Evolutionary conservation across 2,329 filamentous ascomycete species (phyloP).

Genomic region (Curvularia lunata): DNA sequence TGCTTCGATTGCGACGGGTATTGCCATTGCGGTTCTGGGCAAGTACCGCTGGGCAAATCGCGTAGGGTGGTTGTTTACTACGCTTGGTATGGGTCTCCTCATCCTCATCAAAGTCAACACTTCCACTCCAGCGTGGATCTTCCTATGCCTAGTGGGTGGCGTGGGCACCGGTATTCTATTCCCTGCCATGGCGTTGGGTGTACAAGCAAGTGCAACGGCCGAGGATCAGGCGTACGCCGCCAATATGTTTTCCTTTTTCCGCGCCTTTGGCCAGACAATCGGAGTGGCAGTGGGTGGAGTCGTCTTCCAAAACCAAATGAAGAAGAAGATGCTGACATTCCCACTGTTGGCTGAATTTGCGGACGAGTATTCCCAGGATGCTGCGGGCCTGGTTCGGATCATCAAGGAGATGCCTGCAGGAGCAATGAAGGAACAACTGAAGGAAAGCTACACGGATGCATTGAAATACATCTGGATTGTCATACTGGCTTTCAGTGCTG

Average conservation of each 20-base stretch:
- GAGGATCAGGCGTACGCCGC: slow-evolving; percentile 66
- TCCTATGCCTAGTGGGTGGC: slow-evolving; percentile 66
- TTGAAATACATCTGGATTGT: slow-evolving; percentile 64
- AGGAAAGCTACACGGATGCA: slow-evolving; percentile 60
- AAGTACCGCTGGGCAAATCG: slow-evolving; percentile 67
- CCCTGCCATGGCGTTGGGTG: slow-evolving; percentile 66
- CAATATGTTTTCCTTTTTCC: slow-evolving; percentile 71
- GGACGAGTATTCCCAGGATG: slow-evolving; percentile 61
- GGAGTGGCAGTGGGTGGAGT: slow-evolving; percentile 72
- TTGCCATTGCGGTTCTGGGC: slow-evolving; percentile 62
- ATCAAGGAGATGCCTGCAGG: slow-evolving; percentile 62
- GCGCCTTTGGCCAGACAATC: slow-evolving; percentile 68
- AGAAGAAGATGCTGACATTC: slow-evolving; percentile 57
- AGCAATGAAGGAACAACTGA: slow-evolving; percentile 52
- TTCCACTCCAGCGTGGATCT: slow-evolving; percentile 62
- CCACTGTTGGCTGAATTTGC: slow-evolving; percentile 58
- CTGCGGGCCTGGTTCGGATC: slow-evolving; percentile 64
- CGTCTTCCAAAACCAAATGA: slow-evolving; percentile 72
- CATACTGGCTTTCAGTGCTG: slow-evolving; percentile 59
- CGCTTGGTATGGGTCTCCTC: slow-evolving; percentile 64
- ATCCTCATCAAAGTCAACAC: slow-evolving; percentile 59
- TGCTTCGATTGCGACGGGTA: slow-evolving; percentile 61
- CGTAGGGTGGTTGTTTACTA: slow-evolving; percentile 66
- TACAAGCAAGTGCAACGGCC: slow-evolving; percentile 66
- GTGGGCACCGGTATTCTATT: slow-evolving; percentile 70